Percentiles rank a stretch among this genome's conserved stretches.
Conservation (phyloP, 352 stramenopile species). For the Phytophthora pisi region DNA sequence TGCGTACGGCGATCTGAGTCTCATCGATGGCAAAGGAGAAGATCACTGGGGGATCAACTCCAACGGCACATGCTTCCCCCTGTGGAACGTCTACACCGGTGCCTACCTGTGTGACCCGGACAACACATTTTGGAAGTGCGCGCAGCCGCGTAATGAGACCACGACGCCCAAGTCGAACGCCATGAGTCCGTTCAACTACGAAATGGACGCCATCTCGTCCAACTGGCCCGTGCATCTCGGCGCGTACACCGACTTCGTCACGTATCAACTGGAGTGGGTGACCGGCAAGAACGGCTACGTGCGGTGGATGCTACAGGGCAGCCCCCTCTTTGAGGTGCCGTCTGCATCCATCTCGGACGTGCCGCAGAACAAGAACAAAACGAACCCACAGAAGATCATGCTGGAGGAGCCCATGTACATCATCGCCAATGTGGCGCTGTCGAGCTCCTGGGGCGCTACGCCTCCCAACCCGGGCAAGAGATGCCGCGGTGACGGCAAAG, state of each 20-base stretch:
- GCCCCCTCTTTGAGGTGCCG: slow-evolving; percentile 84
- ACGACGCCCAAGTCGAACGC: slow-evolving; percentile 57
- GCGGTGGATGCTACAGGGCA: slow-evolving; percentile 68
- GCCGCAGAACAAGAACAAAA: slow-evolving; percentile 47
- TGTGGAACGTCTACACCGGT: slow-evolving; percentile 24
- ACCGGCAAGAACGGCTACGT: slow-evolving; percentile 47
- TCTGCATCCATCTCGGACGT: slow-evolving; percentile 45
- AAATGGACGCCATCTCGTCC: slow-evolving; percentile 49
- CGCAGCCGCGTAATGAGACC: no score
- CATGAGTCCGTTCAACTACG: slow-evolving; percentile 33
- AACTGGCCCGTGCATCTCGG: slow-evolving; percentile 72
- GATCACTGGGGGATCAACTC: slow-evolving; percentile 34
- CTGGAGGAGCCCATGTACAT: slow-evolving; percentile 93
- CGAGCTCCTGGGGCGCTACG: slow-evolving; percentile 62
- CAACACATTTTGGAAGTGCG: no score
- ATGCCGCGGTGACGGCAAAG: slow-evolving; percentile 31
- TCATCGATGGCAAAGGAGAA: slow-evolving; percentile 39
- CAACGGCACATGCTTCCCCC: slow-evolving; percentile 29
- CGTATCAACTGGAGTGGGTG: slow-evolving; percentile 36
- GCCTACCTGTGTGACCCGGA: slow-evolving; percentile 27
- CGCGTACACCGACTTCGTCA: slow-evolving; percentile 64
- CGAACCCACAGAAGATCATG: slow-evolving; percentile 70
- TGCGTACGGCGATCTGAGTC: slow-evolving; percentile 45
- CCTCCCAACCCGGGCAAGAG: slow-evolving; percentile 28
- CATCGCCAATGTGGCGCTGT: slow-evolving; percentile 94